phyloP scores from a whole-genome alignment of 2,329 filamentous ascomycete species.

The Alternaria tenuissima region DNA sequence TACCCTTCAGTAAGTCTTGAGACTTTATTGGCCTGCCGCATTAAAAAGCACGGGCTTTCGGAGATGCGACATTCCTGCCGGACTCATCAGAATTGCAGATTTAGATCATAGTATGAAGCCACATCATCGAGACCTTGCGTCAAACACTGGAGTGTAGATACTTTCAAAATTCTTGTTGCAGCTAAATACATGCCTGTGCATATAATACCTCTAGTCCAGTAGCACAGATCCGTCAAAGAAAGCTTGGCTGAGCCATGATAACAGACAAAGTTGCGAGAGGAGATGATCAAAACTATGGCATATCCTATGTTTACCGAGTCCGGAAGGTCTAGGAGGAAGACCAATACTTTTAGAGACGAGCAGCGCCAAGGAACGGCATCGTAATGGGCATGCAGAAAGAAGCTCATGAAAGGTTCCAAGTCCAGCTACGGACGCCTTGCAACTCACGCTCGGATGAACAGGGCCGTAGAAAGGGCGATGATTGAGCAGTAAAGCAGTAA shows the following conservation, averaged over 20 bases:
- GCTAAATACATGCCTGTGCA: slow-evolving; percentile 48
- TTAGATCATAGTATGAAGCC: background rate
- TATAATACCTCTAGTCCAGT: slow-evolving; percentile 36
- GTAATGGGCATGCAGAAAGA: slow-evolving; percentile 31
- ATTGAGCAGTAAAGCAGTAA: slow-evolving; percentile 31
- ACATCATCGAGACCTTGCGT: background rate
- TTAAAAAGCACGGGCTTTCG: background rate
- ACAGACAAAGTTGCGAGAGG: slow-evolving; percentile 19
- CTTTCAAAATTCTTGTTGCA: slow-evolving; percentile 40
- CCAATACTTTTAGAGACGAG: slow-evolving; percentile 46
- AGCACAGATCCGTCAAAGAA: slow-evolving; percentile 24
- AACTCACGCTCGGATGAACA: slow-evolving; percentile 21
- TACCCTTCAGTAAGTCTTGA: background rate
- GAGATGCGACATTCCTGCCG: background rate
- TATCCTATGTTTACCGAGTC: slow-evolving; percentile 33
- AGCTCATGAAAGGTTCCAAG: slow-evolving; percentile 25
- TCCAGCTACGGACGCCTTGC: slow-evolving; percentile 28
- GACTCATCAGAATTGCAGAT: background rate
- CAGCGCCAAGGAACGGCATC: slow-evolving; percentile 27
- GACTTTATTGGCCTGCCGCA: background rate
- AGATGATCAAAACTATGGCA: slow-evolving; percentile 35
- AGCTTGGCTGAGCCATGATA: slow-evolving; percentile 14
- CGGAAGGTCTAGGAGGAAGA: slow-evolving; percentile 28
- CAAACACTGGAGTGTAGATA: slow-evolving; percentile 26
- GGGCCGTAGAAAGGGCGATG: slow-evolving; percentile 16